Evolutionary conservation across 176 grass and related monocot species (phyloP).

Genomic region (Ensete glaucum): DNA sequence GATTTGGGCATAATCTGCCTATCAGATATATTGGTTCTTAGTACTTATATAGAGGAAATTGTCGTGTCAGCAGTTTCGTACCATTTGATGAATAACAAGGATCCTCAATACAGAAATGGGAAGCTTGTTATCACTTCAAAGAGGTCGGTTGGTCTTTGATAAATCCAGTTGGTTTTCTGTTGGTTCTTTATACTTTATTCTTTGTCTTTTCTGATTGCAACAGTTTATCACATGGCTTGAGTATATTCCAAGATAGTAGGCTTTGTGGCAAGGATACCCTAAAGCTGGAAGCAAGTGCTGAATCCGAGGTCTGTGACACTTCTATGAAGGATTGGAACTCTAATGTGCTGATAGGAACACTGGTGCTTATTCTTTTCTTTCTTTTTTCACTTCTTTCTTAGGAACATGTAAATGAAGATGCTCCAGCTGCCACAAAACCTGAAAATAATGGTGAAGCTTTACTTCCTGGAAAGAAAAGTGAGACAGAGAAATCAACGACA

Average conservation of each 20-base stretch:
- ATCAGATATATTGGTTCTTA: constrained; percentile 69
- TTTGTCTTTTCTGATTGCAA: constrained; percentile 2
- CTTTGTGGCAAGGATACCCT: constrained; percentile 65
- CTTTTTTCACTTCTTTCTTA: constrained; percentile 6
- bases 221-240: constrained; percentile 84
- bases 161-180: not conserved
- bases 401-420: constrained; percentile 27
- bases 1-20: constrained; percentile 82
- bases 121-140: constrained; percentile 85
- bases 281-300: constrained; percentile 63
- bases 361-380: not conserved
- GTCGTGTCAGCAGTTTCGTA: constrained; percentile 77
- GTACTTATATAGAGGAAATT: constrained; percentile 92
- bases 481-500: constrained; percentile 25
- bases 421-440: constrained; percentile 12
- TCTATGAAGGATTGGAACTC: not conserved
- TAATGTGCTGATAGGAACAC: constrained; percentile 12
- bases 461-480: constrained; percentile 32
- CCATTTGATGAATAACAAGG: constrained; percentile 75
- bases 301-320: constrained; percentile 43
- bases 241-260: constrained; percentile 74
- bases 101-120: constrained; percentile 87
- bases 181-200: constrained; percentile 1
- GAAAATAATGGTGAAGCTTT: constrained; percentile 12
- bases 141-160: constrained; percentile 32